A percentile compares a stretch with the other conserved stretches of the same genome.
phyloP scores from a whole-genome alignment of 2,329 filamentous ascomycete species.

The Bipolaris victoriae region DNA sequence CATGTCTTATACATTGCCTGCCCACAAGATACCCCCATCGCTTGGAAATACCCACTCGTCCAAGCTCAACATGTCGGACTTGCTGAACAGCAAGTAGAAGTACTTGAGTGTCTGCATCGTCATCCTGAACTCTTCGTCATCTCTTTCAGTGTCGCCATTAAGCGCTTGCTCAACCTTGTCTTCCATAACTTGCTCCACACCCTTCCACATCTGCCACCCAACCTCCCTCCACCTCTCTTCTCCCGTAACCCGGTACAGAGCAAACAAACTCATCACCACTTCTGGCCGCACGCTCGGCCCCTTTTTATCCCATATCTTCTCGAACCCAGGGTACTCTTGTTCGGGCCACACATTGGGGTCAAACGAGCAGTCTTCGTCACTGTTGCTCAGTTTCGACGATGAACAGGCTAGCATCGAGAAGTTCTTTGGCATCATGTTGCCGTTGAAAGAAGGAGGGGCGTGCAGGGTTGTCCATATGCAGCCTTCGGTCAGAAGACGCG shows the following conservation, averaged over 20 bases:
- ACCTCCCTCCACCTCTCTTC: slow-evolving; percentile 67
- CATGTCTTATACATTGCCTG: slow-evolving; percentile 6
- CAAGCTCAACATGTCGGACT: slow-evolving; percentile 62
- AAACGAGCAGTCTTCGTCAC: slow-evolving; percentile 4
- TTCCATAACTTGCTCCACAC: slow-evolving; percentile 55
- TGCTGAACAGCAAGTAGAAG: slow-evolving; percentile 66
- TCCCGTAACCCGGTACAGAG: slow-evolving; percentile 75
- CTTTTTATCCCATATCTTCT: slow-evolving; percentile 60
- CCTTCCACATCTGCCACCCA: slow-evolving; percentile 74
- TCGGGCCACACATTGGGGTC: slow-evolving; percentile 23
- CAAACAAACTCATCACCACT: slow-evolving; percentile 77
- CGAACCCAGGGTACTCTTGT: slow-evolving; percentile 56
- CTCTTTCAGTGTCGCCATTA: slow-evolving; percentile 58
- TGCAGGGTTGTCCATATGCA: slow-evolving; percentile 66
- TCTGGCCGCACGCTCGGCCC: slow-evolving; percentile 66
- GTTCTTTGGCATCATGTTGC: slow-evolving; percentile 26
- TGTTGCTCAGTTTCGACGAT: neutral
- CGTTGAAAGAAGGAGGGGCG: slow-evolving; percentile 61
- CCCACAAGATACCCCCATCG: slow-evolving; percentile 49
- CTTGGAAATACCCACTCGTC: slow-evolving; percentile 67
- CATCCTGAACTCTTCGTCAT: slow-evolving; percentile 75
- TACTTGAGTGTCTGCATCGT: slow-evolving; percentile 70
- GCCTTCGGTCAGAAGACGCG: slow-evolving; percentile 62
- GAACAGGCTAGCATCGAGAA: slow-evolving; percentile 57
- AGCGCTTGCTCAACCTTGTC: slow-evolving; percentile 32